Conservation (phyloP, 495 filamentous ascomycete genomes). For the Halenospora varia region DNA sequence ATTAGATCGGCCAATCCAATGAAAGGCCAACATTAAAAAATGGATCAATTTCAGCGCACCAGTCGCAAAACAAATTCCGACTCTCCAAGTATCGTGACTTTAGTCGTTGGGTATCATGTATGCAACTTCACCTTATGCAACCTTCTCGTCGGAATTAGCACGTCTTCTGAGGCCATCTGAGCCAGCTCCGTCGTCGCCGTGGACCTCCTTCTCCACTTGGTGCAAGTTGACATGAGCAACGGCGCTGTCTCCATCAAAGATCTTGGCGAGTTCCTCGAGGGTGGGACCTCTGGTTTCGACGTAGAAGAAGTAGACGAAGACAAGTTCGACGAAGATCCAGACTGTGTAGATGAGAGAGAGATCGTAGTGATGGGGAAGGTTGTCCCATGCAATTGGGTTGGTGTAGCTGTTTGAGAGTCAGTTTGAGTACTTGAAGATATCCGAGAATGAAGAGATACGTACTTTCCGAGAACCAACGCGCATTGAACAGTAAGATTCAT, state of each 20-base stretch:
- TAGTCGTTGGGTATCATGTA: too few species aligned
- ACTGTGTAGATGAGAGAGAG: conserved; percentile 59
- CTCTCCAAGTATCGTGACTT: too few species aligned
- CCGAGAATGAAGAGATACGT: conserved; percentile 14
- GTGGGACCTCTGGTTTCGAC: conserved; percentile 62
- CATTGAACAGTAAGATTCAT: conserved; percentile 51
- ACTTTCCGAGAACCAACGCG: conserved; percentile 54
- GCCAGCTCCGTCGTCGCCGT: conserved; percentile 24
- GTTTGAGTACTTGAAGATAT: not conserved
- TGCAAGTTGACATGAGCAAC: conserved; percentile 47
- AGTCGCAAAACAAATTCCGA: too few species aligned
- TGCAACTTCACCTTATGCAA: too few species aligned
- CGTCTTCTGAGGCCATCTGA: not conserved
- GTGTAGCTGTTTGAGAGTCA: conserved; percentile 41
- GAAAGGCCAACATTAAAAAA: too few species aligned
- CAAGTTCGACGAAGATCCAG: conserved; percentile 56
- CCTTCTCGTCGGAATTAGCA: not conserved
- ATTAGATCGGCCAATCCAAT: too few species aligned
- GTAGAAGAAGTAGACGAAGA: conserved; percentile 61
- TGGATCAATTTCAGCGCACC: too few species aligned
- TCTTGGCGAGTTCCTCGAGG: conserved; percentile 55
- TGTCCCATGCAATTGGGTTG: conserved; percentile 57
- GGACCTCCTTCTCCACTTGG: conserved; percentile 18
- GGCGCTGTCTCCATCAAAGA: conserved; percentile 34
- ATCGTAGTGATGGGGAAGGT: conserved; percentile 52